Percentiles rank a stretch among this genome's conserved stretches.
These are phyloP conservation scores for Sugiyamaella marilandica DNA, from an alignment of 805 yeast genomes.

Conservation along the genomic window DNA sequence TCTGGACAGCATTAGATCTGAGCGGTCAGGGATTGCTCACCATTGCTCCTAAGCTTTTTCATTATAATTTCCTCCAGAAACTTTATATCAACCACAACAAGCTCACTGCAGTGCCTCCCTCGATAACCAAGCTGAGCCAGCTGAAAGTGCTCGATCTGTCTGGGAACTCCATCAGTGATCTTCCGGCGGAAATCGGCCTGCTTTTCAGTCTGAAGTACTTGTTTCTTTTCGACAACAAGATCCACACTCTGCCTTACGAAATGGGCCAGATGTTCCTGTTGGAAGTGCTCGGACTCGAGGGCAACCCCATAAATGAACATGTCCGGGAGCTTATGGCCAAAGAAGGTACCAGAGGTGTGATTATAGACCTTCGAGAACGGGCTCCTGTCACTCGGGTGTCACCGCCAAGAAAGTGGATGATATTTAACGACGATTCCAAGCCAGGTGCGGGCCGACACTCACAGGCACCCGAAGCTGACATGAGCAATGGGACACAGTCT, in stretches of 20 bases:
- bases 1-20: slow-evolving; percentile 92
- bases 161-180: slow-evolving; percentile 58
- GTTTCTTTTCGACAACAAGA: slow-evolving; percentile 81
- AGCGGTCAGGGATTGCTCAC: slow-evolving; percentile 80
- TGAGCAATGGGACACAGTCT: not conserved
- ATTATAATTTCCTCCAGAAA: slow-evolving; percentile 78
- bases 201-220: slow-evolving; percentile 75
- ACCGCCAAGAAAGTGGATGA: slow-evolving; percentile 77
- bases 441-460: not conserved
- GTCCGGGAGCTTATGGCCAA: slow-evolving; percentile 65
- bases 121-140: slow-evolving; percentile 62
- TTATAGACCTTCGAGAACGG: slow-evolving; percentile 74
- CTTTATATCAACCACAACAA: slow-evolving; percentile 84
- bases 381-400: slow-evolving; percentile 65
- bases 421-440: slow-evolving; percentile 47
- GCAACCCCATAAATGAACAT: slow-evolving; percentile 73
- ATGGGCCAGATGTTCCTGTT: slow-evolving; percentile 82
- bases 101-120: slow-evolving; percentile 59
- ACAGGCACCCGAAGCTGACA: not conserved
- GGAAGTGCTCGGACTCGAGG: slow-evolving; percentile 87
- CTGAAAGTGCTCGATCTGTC: slow-evolving; percentile 83
- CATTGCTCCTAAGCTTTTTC: slow-evolving; percentile 68
- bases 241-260: slow-evolving; percentile 71
- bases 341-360: slow-evolving; percentile 79
- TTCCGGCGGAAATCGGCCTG: slow-evolving; percentile 85